phyloP scores from a whole-genome alignment of 2,329 filamentous ascomycete species.

The Mollisiaceae sp. region DNA sequence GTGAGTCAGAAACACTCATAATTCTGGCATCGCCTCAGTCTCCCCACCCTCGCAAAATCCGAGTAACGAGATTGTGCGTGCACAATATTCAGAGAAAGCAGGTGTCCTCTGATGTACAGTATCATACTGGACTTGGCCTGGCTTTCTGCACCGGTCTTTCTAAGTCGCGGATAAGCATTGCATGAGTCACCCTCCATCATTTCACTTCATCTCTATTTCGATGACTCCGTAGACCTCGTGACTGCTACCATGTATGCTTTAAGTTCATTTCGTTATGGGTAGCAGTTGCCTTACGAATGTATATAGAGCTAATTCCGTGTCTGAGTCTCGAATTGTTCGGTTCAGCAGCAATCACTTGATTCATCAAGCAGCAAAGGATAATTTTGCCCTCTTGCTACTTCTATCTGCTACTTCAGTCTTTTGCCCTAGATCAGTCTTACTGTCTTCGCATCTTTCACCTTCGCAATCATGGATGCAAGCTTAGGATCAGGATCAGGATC shows the following conservation, averaged over 20 bases:
- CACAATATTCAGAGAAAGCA: neutral
- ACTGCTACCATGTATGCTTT: neutral
- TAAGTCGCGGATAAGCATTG: neutral
- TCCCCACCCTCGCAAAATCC: neutral
- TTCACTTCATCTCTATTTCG: neutral
- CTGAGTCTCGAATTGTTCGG: neutral
- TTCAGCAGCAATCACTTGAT: slow-evolving; percentile 3
- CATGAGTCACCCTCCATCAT: slow-evolving; percentile 4
- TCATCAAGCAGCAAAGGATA: neutral
- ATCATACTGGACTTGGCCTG: neutral
- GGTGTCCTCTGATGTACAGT: neutral
- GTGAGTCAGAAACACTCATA: slow-evolving; percentile 2
- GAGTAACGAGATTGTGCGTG: neutral
- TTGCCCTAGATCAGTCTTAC: neutral
- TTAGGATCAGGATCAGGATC: slow-evolving; percentile 6
- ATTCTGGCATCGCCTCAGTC: neutral
- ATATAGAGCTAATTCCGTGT: neutral
- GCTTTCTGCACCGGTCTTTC: neutral
- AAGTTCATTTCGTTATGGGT: neutral
- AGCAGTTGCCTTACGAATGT: neutral
- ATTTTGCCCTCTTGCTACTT: neutral
- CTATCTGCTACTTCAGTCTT: neutral
- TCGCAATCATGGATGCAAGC: slow-evolving; percentile 10
- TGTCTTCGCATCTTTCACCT: neutral
- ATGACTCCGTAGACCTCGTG: slow-evolving; percentile 5